Evolutionary conservation across 2,329 filamentous ascomycete genomes (phyloP), one percentile per base, ranked within the genome.

Genomic region (Fusarium transvaalense): DNA sequence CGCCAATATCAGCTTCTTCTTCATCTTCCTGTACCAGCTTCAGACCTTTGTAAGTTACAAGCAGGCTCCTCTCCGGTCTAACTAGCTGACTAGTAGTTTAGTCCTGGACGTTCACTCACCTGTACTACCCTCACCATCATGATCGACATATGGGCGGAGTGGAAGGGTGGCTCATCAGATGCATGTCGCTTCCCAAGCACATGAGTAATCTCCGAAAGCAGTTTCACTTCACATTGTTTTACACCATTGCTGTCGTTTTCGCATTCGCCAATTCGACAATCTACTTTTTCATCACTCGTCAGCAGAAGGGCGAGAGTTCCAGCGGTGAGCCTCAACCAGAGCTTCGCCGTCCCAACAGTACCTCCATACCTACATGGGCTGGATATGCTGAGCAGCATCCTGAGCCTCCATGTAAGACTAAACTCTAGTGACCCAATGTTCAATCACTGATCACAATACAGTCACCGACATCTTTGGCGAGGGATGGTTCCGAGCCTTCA

Each of bases 71-170:
- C 10, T 15, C 10, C 10, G 45, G 15, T 14, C 15, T 50, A n/a
- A 17, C 39, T 45, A n/a, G 35, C 23, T 52, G 19, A 39, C 9
- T 14, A 15, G 3, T 17, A 19, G 6, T 31, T 14, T n/a, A 86
- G 84, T 76, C 76, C 29, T 87, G 84, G 84, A 85, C 83, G 0
- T 83, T 82, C 50, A 84, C 84, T 47, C 85, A 87, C 67, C 76
- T 85, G 29, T 82, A 85, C 71, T 82, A 81, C 52, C 83, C 84
- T 1, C 77, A 81, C 12, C 69, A 77, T 10, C 79, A 82, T 19
- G 62, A 65, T 37, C 62, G 62, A 5, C 75, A 80, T 34, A 78
- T 76, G 63, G 79, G 73, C 34, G 73, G 74, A 10, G 75, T 77
- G 69, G 81, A 80, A 68, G 76, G 77, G 23, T 75, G 66, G 35